Base-by-base conservation (phyloP, 306 rosid genomes). In the Hippophae gyantsensis region DNA sequence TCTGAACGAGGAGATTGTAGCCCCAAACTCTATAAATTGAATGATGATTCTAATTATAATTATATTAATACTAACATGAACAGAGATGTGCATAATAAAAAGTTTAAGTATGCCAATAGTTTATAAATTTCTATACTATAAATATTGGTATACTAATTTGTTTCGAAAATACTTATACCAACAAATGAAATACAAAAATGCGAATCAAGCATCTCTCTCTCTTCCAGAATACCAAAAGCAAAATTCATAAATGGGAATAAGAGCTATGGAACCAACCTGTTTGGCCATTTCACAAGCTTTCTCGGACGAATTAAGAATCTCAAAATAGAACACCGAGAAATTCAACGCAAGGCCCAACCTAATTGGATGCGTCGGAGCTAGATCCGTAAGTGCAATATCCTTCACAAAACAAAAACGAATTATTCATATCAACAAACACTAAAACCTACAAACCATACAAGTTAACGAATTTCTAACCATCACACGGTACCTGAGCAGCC, bases 201-300 rank as follows among this genome's bases (percentile, higher is more conserved):
- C 11, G 26, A 3, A 60, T 9, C 6, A 9, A 10, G 6, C 56
- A 56, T 14, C 14, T 6, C 52, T 9, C 10, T 47, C 13, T 13
- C 10, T 7, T 9, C 50, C 6, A 47, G 3, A 9, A 0, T 9
- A 9, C 13, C 5, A 47, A 13, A 10, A 47, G 50, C 6, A 9
- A 47, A 47, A 47, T 9, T 10, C 10, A 13, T 10, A 47, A 47
- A 13, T 6, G 5, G 6, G 42, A 2, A 46, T 48, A 64, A 13
- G 43, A 26, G 7, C 11, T 10, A 50, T 6, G 8, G 40, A 8
- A 38, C 62, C 42, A 51, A 75, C 79, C 79, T 75, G 79, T 23
- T 75, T 75, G 10, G 79, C 79, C 79, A 75, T 65, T 59, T n/a
- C 63, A 58, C 79, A 75, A 56, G 79, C 79, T 57, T 70, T 75